These are phyloP conservation scores for Gonapodya sp. DNA, from an alignment of 192 early-diverging fungal species.

Conservation along the genomic window DNA sequence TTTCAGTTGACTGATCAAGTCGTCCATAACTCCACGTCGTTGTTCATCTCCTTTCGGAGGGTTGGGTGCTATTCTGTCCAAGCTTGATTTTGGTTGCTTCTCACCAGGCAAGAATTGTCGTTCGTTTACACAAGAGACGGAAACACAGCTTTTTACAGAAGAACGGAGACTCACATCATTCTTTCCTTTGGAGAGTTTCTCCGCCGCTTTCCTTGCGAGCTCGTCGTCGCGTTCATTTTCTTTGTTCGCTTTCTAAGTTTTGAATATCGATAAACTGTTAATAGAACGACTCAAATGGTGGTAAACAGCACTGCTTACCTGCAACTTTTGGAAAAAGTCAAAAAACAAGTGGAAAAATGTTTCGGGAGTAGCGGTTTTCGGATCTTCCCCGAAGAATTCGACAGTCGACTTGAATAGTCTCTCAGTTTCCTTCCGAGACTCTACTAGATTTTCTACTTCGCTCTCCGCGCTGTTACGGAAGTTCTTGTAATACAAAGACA, in stretches of 20 bases:
- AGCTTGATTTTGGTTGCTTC: not conserved
- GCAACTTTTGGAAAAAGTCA: not conserved
- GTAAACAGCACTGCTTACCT: too few relatives aligned
- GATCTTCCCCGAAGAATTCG: not conserved
- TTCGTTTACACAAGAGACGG: not conserved
- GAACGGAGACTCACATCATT: not conserved
- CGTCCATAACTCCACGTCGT: not conserved
- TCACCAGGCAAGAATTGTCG: not conserved
- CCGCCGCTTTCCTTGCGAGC: not conserved
- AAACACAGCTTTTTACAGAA: not conserved
- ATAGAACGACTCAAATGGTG: too few relatives aligned
- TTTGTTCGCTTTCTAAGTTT: not conserved
- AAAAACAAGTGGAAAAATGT: constrained; percentile 8
- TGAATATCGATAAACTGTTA: too few relatives aligned
- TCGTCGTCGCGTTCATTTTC: not conserved
- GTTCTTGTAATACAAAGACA: not conserved
- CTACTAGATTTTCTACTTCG: not conserved
- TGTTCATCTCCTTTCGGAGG: not conserved
- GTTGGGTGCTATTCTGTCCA: not conserved
- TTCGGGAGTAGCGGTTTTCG: constrained; percentile 3
- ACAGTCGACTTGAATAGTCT: not conserved
- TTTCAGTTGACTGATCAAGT: not conserved
- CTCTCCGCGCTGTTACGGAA: not conserved
- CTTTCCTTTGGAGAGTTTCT: not conserved
- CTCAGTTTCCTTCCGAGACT: not conserved